Percentiles rank a stretch among this genome's conserved stretches.
phyloP scores from a whole-genome alignment of 192 early-diverging fungal species.

The Dissophora ornata region DNA sequence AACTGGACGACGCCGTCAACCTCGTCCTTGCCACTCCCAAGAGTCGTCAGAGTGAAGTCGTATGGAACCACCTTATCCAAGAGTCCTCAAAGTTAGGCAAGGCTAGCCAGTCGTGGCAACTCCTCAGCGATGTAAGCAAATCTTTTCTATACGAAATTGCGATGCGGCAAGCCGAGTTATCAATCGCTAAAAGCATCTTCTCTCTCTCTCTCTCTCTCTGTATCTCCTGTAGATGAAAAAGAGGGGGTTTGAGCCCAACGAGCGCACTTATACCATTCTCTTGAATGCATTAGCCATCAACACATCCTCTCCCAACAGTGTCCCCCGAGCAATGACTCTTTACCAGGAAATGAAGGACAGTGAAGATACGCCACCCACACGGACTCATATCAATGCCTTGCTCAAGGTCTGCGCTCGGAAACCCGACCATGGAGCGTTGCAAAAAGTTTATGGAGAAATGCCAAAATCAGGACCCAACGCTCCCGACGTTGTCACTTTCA shows the following conservation, averaged over 20 bases:
- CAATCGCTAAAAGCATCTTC: too few species aligned
- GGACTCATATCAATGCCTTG: conserved; percentile 47
- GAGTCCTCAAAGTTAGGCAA: conserved; percentile 45
- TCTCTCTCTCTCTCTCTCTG: too few species aligned
- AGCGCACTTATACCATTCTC: conserved; percentile 44
- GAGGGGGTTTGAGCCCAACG: conserved; percentile 38
- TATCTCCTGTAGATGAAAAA: conserved; percentile 45
- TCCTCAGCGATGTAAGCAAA: conserved; percentile 43
- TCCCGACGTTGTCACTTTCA: conserved; percentile 53
- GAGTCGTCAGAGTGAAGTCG: conserved; percentile 47
- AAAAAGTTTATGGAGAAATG: conserved; percentile 28
- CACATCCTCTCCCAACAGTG: conserved; percentile 31
- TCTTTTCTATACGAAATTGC: too few species aligned
- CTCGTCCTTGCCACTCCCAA: conserved; percentile 37
- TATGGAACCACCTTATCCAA: conserved; percentile 57
- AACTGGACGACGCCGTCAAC: conserved; percentile 48
- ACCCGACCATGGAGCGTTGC: conserved; percentile 20
- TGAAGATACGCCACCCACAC: conserved; percentile 12
- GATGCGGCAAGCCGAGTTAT: too few species aligned
- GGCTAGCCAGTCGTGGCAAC: conserved; percentile 30
- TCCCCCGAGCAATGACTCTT: conserved; percentile 36
- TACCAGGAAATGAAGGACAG: conserved; percentile 25
- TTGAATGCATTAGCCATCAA: conserved; percentile 51
- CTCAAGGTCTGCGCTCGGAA: conserved; percentile 54
- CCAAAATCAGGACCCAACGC: conserved; percentile 23